Base-by-base conservation (phyloP, 495 filamentous ascomycete species). In the Hypoxylon fragiforme region DNA sequence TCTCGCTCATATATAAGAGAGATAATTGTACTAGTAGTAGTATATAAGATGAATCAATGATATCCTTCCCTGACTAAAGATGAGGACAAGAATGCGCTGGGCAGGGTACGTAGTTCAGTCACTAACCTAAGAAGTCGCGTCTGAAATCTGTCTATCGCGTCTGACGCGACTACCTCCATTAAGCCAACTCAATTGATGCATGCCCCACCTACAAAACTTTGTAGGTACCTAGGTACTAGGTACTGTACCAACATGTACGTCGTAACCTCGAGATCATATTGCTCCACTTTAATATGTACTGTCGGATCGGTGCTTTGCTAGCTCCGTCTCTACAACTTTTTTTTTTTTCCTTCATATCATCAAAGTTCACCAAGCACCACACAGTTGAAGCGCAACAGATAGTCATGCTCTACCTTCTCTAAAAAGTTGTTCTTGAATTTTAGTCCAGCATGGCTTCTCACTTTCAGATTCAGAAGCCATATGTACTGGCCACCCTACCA, bases 401-500 rank as follows among this genome's bases (percentile, higher is more conserved):
- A 32, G 21, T 21, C 13, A 44, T 18, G 21, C 16, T 31, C 8
- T 34, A 12, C 5, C 8, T 2, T n/a, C n/a, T n/a, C n/a, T n/a
- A n/a, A n/a, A n/a, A n/a, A n/a, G n/a, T n/a, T n/a, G 9, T 13
- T 28, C 5, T 21, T 4, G 4, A 19, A 2, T n/a, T 9, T 14
- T 5, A 9, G 13, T 8, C 30, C n/a, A 45, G 16, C 45, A 83
- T 83, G 79, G 76, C 78, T 50, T 74, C 78, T 36, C 73, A 75
- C 44, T 75, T 81, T 36, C 72, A 80, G 36, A 70, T 85, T 16
- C 76, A 81, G 64, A 73, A 73, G 57, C 80, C 81, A 7, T 82
- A 80, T 53, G 77, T 86, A 46, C 71, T 92, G 57, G 82, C 87
- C 26, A 73, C 83, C 35, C 72, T 92, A 64, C 85, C 87, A 21